Percentiles rank a stretch among this genome's conserved stretches.
These are phyloP conservation scores for Rhodotorula glutinis DNA, from an alignment of 1,284 basidiomycete genomes.

Conservation along the genomic window DNA sequence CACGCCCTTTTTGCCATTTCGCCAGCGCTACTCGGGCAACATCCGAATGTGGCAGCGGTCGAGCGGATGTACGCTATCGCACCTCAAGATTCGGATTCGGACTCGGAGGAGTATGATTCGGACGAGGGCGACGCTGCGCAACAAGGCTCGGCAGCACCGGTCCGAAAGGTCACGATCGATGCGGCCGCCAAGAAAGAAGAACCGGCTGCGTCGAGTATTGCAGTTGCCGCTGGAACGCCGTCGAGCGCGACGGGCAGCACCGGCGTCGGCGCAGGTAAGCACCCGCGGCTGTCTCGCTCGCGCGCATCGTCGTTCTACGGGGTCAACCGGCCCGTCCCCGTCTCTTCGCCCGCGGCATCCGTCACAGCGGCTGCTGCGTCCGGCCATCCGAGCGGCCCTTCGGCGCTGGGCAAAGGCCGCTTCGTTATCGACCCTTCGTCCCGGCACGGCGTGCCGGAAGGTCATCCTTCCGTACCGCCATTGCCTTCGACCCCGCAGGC, in stretches of 20 bases:
- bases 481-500: conserved; percentile 1
- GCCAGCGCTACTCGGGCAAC: conserved; percentile 27
- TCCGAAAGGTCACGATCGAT: not conserved
- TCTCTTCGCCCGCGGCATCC: conserved; percentile 2
- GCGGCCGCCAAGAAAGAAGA: not conserved
- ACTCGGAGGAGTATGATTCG: conserved; percentile 19
- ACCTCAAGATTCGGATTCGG: conserved; percentile 14
- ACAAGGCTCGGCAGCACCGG: not conserved
- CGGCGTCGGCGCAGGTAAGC: conserved; percentile 16
- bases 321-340: conserved; percentile 6
- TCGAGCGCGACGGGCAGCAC: not conserved
- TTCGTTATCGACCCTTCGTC: conserved; percentile 38
- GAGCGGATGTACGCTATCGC: conserved; percentile 37
- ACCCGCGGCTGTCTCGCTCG: conserved; percentile 23
- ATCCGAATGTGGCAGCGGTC: conserved; percentile 26
- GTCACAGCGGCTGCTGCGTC: not conserved
- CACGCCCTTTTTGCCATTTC: conserved; percentile 36
- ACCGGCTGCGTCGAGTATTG: not conserved
- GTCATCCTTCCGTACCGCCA: conserved; percentile 37
- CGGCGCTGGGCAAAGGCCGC: conserved; percentile 8
- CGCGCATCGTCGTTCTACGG: conserved; percentile 22
- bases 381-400: not conserved
- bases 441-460: conserved; percentile 30
- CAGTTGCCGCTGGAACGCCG: not conserved
- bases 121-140: not conserved